Conservation (phyloP, 768 basidiomycete species). For the Crepidotus variabilis region DNA sequence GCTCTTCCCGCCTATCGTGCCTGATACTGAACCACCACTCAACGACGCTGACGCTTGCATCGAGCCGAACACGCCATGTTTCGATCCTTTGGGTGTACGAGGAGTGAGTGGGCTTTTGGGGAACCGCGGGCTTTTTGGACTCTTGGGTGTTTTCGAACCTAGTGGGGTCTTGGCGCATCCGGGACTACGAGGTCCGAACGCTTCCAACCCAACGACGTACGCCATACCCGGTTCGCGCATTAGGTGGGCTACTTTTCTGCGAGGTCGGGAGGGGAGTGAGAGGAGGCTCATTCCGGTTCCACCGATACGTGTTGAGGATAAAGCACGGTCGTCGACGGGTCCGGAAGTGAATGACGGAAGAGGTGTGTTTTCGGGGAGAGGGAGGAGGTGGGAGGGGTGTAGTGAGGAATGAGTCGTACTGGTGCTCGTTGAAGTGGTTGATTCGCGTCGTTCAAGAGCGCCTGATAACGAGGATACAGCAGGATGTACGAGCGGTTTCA, state of each 20-base stretch:
- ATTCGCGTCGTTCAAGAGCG: conserved; percentile 17
- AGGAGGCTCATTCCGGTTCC: conserved; percentile 34
- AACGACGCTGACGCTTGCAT: background rate
- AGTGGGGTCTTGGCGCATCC: too few relatives aligned
- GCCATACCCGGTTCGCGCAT: conserved; percentile 20
- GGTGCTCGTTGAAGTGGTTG: too few relatives aligned
- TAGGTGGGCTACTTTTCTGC: conserved; percentile 29
- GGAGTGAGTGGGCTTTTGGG: too few relatives aligned
- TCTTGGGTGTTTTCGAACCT: too few relatives aligned
- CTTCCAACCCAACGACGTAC: conserved; percentile 33
- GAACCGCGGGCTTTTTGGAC: background rate
- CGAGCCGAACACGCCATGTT: too few relatives aligned
- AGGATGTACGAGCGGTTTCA: conserved; percentile 20
- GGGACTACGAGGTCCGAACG: conserved; percentile 21
- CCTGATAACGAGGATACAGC: conserved; percentile 44
- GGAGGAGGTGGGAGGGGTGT: conserved; percentile 26
- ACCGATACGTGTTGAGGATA: too few relatives aligned
- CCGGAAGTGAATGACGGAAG: conserved; percentile 10
- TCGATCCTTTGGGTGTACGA: too few relatives aligned
- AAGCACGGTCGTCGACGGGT: too few relatives aligned
- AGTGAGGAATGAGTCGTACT: too few relatives aligned
- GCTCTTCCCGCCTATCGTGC: too few relatives aligned
- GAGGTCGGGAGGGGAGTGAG: conserved; percentile 32
- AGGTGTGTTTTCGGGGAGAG: conserved; percentile 24
- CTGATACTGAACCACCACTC: conserved; percentile 7